Conservation (phyloP, 169 alveolate species). For the Eimeria mitis region DNA sequence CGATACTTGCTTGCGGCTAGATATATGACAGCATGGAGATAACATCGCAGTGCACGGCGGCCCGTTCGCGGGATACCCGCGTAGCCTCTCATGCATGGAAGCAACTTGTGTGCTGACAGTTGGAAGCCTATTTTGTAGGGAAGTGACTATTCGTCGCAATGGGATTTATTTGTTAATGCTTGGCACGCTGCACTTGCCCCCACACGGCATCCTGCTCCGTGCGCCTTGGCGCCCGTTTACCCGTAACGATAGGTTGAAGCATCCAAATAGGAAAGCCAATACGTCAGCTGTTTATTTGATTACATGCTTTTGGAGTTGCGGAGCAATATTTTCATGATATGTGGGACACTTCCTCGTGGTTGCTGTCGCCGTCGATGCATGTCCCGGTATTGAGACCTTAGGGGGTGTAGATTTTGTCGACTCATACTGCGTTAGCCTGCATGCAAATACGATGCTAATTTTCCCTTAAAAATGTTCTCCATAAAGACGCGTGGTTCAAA, state of each 20-base stretch:
- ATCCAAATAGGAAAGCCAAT: background rate
- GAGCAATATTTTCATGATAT: background rate
- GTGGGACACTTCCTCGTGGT: background rate
- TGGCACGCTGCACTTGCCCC: background rate
- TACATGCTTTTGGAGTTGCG: background rate
- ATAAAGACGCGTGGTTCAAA: background rate
- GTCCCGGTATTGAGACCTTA: conserved; percentile 1
- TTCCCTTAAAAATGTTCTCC: background rate
- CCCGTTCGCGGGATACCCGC: background rate
- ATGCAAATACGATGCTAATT: background rate
- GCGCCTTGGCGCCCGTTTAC: background rate
- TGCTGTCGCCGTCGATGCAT: background rate
- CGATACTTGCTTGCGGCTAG: background rate
- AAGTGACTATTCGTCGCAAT: background rate
- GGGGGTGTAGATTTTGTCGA: background rate
- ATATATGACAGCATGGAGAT: background rate
- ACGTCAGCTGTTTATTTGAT: background rate
- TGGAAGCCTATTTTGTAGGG: background rate
- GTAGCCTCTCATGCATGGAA: background rate
- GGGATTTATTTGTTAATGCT: background rate
- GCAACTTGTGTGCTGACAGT: background rate
- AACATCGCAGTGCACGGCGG: background rate
- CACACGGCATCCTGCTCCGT: background rate
- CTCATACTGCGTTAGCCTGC: background rate
- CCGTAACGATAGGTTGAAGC: background rate